Evolutionary conservation across 2,329 filamentous ascomycete genomes (phyloP).

Genomic region (Colletotrichum horii): DNA sequence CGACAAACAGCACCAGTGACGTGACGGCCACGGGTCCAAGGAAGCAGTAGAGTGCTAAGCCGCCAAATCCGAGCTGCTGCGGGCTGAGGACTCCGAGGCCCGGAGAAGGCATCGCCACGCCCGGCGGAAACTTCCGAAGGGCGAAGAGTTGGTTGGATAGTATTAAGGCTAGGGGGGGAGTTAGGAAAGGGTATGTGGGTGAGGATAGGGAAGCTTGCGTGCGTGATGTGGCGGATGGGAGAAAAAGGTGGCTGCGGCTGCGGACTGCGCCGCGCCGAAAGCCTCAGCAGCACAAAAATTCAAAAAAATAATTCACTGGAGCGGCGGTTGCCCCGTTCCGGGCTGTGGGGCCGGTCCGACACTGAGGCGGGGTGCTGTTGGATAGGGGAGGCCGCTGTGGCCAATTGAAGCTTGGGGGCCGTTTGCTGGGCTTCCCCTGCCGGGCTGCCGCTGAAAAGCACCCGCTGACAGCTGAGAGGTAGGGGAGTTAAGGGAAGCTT

Average conservation of each 20-base stretch:
- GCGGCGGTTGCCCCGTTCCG: not conserved
- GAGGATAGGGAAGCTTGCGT: not conserved
- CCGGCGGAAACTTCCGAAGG: not conserved
- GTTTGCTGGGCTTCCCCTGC: not conserved
- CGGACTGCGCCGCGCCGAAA: not conserved
- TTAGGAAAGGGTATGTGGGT: not conserved
- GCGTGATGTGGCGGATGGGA: slow-evolving; percentile 16
- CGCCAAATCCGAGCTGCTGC: not conserved
- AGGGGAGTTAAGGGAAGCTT: not conserved
- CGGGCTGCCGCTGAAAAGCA: not conserved
- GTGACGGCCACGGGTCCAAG: not conserved
- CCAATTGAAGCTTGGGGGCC: not conserved
- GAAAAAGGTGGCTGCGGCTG: not conserved
- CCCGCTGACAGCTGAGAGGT: not conserved
- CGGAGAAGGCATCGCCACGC: slow-evolving; percentile 12
- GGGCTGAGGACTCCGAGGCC: not conserved
- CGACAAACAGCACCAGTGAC: not conserved
- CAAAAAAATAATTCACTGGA: not conserved
- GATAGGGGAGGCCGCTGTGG: not conserved
- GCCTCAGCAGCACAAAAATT: not conserved
- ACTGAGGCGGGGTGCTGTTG: not conserved
- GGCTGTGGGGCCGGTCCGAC: slow-evolving; percentile 7
- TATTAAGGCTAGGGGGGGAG: not conserved
- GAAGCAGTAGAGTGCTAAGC: not conserved
- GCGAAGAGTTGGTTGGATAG: not conserved